Evolutionary conservation across 2,329 filamentous ascomycete genomes (phyloP).

Genomic region (Epichloe hybrida): DNA sequence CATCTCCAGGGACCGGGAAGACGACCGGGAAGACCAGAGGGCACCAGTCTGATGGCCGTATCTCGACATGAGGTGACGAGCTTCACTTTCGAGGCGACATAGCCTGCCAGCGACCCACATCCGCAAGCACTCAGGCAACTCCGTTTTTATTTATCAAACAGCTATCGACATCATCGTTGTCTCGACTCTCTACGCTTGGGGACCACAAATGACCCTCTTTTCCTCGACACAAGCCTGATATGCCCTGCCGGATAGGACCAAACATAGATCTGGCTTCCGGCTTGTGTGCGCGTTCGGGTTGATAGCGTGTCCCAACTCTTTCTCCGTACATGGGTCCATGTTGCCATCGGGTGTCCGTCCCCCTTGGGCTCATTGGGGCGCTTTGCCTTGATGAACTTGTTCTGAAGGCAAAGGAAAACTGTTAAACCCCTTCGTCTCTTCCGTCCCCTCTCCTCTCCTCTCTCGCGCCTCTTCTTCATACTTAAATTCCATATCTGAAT

Average conservation of each 20-base stretch:
- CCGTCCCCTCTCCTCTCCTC: neutral
- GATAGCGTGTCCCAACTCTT: neutral
- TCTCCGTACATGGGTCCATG: neutral
- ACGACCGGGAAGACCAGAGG: neutral
- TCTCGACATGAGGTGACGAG: neutral
- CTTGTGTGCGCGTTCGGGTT: neutral
- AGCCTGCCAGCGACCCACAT: neutral
- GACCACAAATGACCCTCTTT: conserved; percentile 7
- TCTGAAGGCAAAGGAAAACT: neutral
- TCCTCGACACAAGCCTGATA: neutral
- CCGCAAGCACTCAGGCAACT: neutral
- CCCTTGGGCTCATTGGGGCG: neutral
- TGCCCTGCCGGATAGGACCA: neutral
- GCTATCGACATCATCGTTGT: neutral
- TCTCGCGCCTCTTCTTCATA: neutral
- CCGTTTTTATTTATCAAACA: neutral
- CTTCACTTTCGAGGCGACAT: neutral
- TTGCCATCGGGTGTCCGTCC: neutral
- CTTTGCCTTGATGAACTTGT: neutral
- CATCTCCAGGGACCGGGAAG: neutral
- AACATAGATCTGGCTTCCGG: conserved; percentile 2
- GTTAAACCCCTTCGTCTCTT: neutral
- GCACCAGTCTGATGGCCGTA: neutral
- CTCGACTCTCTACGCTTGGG: neutral
- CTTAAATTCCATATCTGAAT: conserved; percentile 2